Evolutionary conservation across 2,329 filamentous ascomycete species (phyloP), one percentile per base, ranked within the genome.

Genomic region (Ophiostoma quercus): DNA sequence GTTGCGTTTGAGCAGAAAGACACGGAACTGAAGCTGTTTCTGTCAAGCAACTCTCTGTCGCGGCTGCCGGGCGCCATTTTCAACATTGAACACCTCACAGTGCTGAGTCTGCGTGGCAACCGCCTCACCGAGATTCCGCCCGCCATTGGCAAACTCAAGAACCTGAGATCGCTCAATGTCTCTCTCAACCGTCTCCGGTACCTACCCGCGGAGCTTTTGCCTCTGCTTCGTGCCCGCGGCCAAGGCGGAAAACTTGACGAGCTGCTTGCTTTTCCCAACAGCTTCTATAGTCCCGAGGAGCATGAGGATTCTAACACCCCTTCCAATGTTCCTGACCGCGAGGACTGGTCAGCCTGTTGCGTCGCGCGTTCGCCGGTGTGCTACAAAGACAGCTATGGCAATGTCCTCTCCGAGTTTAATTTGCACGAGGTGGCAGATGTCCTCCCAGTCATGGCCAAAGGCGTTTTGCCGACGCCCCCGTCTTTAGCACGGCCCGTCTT

Each of bases 81-180:
- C 74, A 82, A 85, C 66, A 79, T 92, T 2, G 79, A 86, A 29
- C 80, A 87, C 74, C 79, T 92, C 39, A 88, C 85, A 0, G 84
- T 88, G 19, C 82, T 92, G 14, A 91, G 85, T 74, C 80, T 92
- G 19, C 86, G 90, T 47, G 85, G 83, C 71, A 92, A 92, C 74
- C 77, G 82, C 32, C 81, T 92, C 16, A 79, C 79, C 0, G 84
- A 89, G 74, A 78, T 92, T 2, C 87, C 90, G 0, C 80, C 86
- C 0, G 81, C 82, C 3, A 86, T 92, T 67, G 81, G 80, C 29
- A 84, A 84, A 41, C 80, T 92, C 7, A 76, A 76, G 4, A 87
- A 87, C 71, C 81, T 92, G 3, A 79, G 80, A 67, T 83, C 87
- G 67, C 83, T 92, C 54, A 92, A 91, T 73, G 74, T 92, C 9